These are phyloP conservation scores for Pichia gijzeniarum DNA, from an alignment of 805 yeast species.

Conservation along the genomic window DNA sequence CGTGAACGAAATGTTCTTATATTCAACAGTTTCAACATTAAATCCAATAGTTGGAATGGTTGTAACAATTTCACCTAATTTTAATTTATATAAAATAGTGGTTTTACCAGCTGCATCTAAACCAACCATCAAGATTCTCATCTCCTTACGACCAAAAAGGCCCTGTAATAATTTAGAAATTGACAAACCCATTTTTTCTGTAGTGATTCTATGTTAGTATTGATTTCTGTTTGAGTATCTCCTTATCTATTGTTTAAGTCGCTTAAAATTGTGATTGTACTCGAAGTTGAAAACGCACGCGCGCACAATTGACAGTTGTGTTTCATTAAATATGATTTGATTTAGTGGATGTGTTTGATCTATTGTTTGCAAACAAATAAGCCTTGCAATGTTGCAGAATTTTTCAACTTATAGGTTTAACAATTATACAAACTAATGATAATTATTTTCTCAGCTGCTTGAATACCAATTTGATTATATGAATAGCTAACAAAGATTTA, in stretches of 20 bases:
- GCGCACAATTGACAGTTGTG: conserved; percentile 7
- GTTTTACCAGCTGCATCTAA: conserved; percentile 98
- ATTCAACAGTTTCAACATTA: conserved; percentile 96
- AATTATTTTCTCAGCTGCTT: too few relatives aligned
- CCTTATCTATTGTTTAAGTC: not conserved
- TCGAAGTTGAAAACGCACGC: conserved; percentile 3
- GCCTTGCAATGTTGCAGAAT: too few relatives aligned
- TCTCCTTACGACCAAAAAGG: conserved; percentile 95
- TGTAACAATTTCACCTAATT: conserved; percentile 92
- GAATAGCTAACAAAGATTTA: too few relatives aligned
- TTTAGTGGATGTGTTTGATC: too few relatives aligned
- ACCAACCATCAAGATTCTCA: conserved; percentile 98
- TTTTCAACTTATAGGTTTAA: too few relatives aligned
- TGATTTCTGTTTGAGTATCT: too few relatives aligned
- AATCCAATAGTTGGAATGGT: conserved; percentile 96
- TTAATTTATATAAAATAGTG: conserved; percentile 89
- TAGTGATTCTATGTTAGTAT: too few relatives aligned
- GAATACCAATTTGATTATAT: too few relatives aligned
- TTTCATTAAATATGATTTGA: too few relatives aligned
- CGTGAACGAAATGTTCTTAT: conserved; percentile 92
- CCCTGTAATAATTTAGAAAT: conserved; percentile 90
- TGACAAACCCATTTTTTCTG: conserved; percentile 80
- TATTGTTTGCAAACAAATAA: too few relatives aligned
- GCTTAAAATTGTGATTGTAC: not conserved
- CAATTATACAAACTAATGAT: too few relatives aligned